Base-by-base conservation (phyloP, 2,329 filamentous ascomycete species). In the Neocatenulostroma microsporum region DNA sequence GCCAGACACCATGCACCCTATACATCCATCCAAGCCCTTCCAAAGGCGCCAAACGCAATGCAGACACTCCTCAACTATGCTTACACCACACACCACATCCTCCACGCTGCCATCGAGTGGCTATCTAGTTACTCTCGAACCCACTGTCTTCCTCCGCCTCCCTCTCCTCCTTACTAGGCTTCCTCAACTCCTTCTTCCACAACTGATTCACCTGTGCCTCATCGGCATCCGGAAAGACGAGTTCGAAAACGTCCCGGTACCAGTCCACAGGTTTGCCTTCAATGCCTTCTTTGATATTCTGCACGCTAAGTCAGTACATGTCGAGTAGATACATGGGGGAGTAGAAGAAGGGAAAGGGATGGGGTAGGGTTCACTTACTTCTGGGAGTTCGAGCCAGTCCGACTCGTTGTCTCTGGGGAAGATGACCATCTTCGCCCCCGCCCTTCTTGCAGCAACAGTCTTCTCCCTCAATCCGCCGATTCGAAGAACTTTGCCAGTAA, bases 261-360 rank as follows among this genome's bases (percentile, higher is more conserved):
- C 91, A 98, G 55, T 76, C 80, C 13, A 89, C 89, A 0, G 91
- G 82, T 50, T 82, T 84, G 54, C 93, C 91, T 63, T 94, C 81
- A 45, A 98, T 84, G 49, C 87, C 88, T 56, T 94, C 77, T 67
- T 96, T 98, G 70, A 98, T 98, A 58, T 96, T 96, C 91, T 98
- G 60, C 13, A 27, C 11, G n/a, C 21, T 9, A 25, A 30, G 20
- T 31, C 18, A 25, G 15, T n/a, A 10, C 29, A 26, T 20, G 18
- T 27, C n/a, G 26, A 28, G 0, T 23, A n/a, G 32, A 19, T 13
- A 21, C 14, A 24, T 4, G 9, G 23, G 30, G 18, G 18, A 36
- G 20, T 12, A 28, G 28, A 8, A 15, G 14, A 5, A 39, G n/a
- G 8, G 23, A 17, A 23, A 25, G 26, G 21, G 8, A 42, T 23